Percentiles rank a stretch among this genome's conserved stretches.
phyloP scores from a whole-genome alignment of 495 filamentous ascomycete species.

The Usnea hakonensis region DNA sequence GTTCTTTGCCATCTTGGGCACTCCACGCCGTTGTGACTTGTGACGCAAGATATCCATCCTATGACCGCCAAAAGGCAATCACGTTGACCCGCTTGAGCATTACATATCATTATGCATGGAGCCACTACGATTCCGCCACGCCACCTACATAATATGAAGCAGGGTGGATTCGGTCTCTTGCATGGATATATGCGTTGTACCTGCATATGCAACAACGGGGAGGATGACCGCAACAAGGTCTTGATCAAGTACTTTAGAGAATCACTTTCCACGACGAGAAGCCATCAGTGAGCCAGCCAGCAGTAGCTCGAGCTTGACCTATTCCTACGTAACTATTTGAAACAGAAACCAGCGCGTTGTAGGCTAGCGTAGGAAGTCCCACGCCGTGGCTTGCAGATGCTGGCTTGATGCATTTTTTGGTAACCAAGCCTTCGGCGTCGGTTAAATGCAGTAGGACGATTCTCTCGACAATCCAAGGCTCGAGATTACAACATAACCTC shows the following conservation, averaged over 20 bases:
- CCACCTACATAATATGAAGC: not conserved
- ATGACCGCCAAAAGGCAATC: not conserved
- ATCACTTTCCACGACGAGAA: not conserved
- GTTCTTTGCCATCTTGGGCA: too few relatives aligned
- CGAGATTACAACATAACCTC: not conserved
- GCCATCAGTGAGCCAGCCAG: not conserved
- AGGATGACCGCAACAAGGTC: too few relatives aligned
- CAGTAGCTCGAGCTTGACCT: not conserved
- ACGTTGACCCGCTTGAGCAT: not conserved
- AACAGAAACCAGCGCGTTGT: not conserved
- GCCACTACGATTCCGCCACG: not conserved
- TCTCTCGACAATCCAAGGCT: not conserved
- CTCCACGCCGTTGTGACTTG: not conserved
- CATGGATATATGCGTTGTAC: not conserved
- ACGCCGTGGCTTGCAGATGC: not conserved
- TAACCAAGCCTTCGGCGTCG: slow-evolving; percentile 3
- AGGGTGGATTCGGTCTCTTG: not conserved
- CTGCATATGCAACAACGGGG: not conserved
- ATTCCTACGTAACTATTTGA: not conserved
- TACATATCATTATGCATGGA: not conserved
- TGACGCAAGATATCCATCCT: not conserved
- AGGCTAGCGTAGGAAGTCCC: not conserved
- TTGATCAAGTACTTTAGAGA: not conserved
- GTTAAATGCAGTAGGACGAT: not conserved
- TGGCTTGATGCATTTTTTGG: not conserved